Evolutionary conservation across 164 flowering plant genomes (phyloP), one percentile per base, ranked within the genome.

Genomic region (Brasenia schreberi): DNA sequence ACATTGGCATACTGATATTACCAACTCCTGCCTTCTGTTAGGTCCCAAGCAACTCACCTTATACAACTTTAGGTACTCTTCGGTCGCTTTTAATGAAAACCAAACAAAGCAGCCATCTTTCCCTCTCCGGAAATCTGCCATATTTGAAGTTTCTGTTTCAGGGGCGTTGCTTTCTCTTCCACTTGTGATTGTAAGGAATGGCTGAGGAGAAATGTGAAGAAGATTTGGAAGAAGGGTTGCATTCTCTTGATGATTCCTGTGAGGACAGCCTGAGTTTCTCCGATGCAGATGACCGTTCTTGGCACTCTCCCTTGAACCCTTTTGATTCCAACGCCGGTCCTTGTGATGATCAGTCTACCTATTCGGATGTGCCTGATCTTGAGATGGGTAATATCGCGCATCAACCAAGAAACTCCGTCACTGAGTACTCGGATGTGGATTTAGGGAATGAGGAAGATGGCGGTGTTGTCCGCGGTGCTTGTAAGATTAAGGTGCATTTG

Each of bases 401-500:
- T n/a, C 78, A 78, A 2, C 65, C 77, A 60, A 68, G 89, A 45
- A 74, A 67, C 43, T 87, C 85, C n/a, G 77, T 27, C 6, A 81
- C 88, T 14, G 83, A 80, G 62, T 81, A 86, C 43, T 79, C 77
- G 62, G 82, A 69, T 68, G 72, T 73, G 63, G 84, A 73, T 68
- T 71, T 63, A 61, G 82, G 76, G 62, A 72, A 56, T 56, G 84
- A 76, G 64, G 74, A 64, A 45, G 60, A 58, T 14, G 18, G 60
- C 2, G 60, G 2, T 33, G 39, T 33, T 33, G 39, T 33, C 39
- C 39, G 18, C 16, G 18, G 60, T 58, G 60, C 18, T 58, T 62
- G 68, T 12, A 81, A 81, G 66, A 74, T 78, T 27, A 85, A 84
- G 74, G 84, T 80, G 79, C 81, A 81, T 76, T 76, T 74, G 67